Percentiles rank a stretch among this genome's conserved stretches.
Evolutionary conservation across 345 rosid genomes (phyloP).

Genomic region (Bruguiera parviflora): DNA sequence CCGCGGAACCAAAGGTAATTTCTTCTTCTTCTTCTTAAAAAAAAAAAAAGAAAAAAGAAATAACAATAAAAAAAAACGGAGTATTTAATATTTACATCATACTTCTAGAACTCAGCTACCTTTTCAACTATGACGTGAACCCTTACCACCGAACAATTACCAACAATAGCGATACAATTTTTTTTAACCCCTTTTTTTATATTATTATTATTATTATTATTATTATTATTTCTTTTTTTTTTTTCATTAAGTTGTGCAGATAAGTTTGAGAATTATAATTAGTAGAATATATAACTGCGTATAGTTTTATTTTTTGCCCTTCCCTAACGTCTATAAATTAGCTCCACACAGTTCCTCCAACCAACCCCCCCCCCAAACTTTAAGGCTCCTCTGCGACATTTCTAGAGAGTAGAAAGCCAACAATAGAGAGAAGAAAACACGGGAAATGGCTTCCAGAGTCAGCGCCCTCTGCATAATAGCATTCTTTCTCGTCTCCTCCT

Average conservation of each 20-base stretch:
- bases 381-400: not conserved
- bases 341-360: not conserved
- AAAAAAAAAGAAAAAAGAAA: no score
- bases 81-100: not conserved
- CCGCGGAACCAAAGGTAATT: no score
- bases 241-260: not conserved
- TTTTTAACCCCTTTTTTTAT: not conserved
- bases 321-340: slow-evolving; percentile 12
- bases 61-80: not conserved
- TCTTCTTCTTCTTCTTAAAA: no score
- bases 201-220: no score
- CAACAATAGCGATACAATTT: not conserved
- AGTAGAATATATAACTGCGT: no score
- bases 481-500: slow-evolving; percentile 17
- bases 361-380: not conserved
- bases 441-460: slow-evolving; percentile 25
- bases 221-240: not conserved
- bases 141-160: not conserved
- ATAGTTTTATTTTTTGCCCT: not conserved
- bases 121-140: slow-evolving; percentile 2
- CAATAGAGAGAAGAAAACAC: not conserved
- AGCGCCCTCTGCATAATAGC: slow-evolving; percentile 14
- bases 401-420: not conserved
- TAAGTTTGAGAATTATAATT: no score
- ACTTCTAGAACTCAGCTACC: slow-evolving; percentile 14